Percentiles rank a stretch among this genome's conserved stretches.
These are phyloP conservation scores for Cadophora gregata DNA, from an alignment of 2,329 filamentous ascomycete species.

Conservation along the genomic window DNA sequence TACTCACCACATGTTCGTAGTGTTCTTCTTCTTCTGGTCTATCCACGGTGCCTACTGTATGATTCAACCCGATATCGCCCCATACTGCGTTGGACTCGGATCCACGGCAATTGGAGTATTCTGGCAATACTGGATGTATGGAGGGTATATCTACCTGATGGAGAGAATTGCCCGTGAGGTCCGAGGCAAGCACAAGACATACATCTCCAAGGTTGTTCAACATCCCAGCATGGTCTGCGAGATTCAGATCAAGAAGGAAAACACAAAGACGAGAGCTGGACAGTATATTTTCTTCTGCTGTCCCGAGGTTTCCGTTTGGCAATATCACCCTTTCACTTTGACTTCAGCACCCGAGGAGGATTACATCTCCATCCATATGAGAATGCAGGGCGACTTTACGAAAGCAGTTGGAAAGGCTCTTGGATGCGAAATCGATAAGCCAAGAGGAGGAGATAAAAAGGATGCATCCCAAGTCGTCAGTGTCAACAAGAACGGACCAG, in stretches of 20 bases:
- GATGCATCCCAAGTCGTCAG: slow-evolving; percentile 72
- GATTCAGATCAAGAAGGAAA: slow-evolving; percentile 90
- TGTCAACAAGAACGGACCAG: slow-evolving; percentile 61
- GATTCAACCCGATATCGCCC: slow-evolving; percentile 83
- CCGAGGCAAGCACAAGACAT: slow-evolving; percentile 81
- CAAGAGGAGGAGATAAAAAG: slow-evolving; percentile 52
- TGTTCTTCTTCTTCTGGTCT: slow-evolving; percentile 93
- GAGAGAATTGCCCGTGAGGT: slow-evolving; percentile 81
- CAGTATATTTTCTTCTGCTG: slow-evolving; percentile 92
- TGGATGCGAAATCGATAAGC: slow-evolving; percentile 75
- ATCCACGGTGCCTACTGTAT: slow-evolving; percentile 89
- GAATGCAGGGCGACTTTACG: slow-evolving; percentile 84
- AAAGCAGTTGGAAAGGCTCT: slow-evolving; percentile 70
- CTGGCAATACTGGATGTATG: slow-evolving; percentile 90
- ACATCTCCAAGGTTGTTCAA: slow-evolving; percentile 87
- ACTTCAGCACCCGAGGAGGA: slow-evolving; percentile 89
- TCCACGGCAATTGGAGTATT: slow-evolving; percentile 75
- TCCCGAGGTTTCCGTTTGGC: slow-evolving; percentile 84
- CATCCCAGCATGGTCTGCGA: slow-evolving; percentile 89
- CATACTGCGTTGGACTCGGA: slow-evolving; percentile 75
- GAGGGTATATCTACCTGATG: slow-evolving; percentile 79
- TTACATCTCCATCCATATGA: slow-evolving; percentile 86
- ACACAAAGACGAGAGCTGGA: slow-evolving; percentile 80
- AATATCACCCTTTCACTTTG: slow-evolving; percentile 87
- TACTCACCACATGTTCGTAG: slow-evolving; percentile 84